These are phyloP conservation scores for Paulownia fortunei DNA, from an alignment of 257 asterid species.

Conservation along the genomic window DNA sequence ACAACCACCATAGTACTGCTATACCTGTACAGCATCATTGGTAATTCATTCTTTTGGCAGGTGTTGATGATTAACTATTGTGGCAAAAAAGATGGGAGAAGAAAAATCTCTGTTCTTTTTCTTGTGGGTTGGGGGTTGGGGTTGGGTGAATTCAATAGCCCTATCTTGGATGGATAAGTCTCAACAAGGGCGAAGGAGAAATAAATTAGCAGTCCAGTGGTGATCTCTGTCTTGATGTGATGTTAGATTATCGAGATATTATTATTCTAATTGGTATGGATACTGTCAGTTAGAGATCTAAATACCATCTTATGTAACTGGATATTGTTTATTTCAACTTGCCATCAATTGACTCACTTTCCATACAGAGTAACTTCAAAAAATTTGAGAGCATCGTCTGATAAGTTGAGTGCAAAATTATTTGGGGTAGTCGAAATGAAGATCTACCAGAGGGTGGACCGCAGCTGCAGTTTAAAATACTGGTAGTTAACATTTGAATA, in stretches of 20 bases:
- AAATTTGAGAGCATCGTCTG: not conserved
- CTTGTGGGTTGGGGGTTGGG: not conserved
- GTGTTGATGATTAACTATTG: not conserved
- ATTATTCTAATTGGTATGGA: not conserved
- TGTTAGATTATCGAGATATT: not conserved
- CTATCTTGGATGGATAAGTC: no score
- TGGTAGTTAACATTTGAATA: not conserved
- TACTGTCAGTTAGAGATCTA: not conserved
- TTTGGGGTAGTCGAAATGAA: not conserved
- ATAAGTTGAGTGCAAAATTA: no score
- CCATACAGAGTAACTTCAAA: not conserved
- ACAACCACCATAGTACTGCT: not conserved
- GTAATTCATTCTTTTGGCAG: not conserved
- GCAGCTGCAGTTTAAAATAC: not conserved
- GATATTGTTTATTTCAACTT: not conserved
- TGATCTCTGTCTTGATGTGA: not conserved
- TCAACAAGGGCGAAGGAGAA: not conserved
- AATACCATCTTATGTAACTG: not conserved
- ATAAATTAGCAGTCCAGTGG: not conserved
- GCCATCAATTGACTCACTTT: not conserved
- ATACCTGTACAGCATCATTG: not conserved
- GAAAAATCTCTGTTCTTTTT: not conserved
- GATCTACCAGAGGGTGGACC: not conserved
- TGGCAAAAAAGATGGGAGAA: no score
- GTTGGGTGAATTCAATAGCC: not conserved